Evolutionary conservation across 768 basidiomycete species (phyloP).

Genomic region (Phanerochaete sordida): DNA sequence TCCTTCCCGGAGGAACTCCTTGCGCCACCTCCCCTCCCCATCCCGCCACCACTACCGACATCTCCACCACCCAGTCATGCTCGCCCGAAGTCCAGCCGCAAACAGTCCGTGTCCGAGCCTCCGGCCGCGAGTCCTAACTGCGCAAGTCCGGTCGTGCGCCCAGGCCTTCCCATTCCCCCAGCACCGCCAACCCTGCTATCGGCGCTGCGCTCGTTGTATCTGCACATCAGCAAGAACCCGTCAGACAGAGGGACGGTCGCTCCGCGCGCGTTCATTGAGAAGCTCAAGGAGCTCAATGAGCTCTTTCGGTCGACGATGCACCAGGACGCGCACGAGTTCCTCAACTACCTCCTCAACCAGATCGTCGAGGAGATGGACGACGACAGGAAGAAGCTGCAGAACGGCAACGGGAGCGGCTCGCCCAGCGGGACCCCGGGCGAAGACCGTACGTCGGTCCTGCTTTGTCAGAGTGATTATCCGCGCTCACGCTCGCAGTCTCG

Average conservation of each 20-base stretch:
- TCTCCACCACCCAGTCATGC: conserved; percentile 29
- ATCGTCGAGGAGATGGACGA: conserved; percentile 92
- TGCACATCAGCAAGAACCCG: conserved; percentile 76
- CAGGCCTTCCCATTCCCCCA: conserved; percentile 47
- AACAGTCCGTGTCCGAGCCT: conserved; percentile 34
- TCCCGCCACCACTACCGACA: conserved; percentile 18
- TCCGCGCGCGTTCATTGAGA: conserved; percentile 89
- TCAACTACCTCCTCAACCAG: conserved; percentile 90
- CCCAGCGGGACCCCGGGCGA: conserved; percentile 33
- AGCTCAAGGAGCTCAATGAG: conserved; percentile 90
- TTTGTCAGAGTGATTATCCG: conserved; percentile 3
- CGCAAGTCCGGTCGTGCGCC: conserved; percentile 27
- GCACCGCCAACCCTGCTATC: conserved; percentile 79
- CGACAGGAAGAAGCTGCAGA: conserved; percentile 40
- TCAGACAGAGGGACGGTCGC: conserved; percentile 81
- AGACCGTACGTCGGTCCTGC: conserved; percentile 52
- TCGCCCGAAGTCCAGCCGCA: conserved; percentile 60
- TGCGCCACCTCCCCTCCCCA: conserved; percentile 18
- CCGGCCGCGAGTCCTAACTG: conserved; percentile 20
- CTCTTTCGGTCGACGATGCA: conserved; percentile 89
- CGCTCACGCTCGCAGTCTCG: conserved; percentile 43
- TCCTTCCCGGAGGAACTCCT: conserved; percentile 37
- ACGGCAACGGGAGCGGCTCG: conserved; percentile 12
- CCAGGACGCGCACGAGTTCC: conserved; percentile 98
- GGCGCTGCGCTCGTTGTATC: conserved; percentile 89